A percentile compares a stretch with the other conserved stretches of the same genome.
Conservation (phyloP, 306 rosid species). For the Cucurbita moschata region DNA sequence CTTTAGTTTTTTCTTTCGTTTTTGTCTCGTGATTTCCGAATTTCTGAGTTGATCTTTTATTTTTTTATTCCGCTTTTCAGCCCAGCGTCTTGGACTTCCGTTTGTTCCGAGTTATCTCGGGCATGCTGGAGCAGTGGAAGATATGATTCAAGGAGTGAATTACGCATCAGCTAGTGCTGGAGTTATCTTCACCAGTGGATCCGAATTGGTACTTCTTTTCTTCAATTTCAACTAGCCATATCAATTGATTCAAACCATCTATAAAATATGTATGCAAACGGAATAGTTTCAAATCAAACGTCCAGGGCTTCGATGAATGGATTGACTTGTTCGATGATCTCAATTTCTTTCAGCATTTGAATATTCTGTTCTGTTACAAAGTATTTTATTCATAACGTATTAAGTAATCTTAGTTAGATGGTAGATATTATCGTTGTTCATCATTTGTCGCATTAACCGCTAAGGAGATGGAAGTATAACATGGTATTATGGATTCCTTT, state of each 20-base stretch:
- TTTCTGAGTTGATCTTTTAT: background rate
- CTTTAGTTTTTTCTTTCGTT: no score
- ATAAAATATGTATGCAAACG: no score
- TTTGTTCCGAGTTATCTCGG: slow-evolving; percentile 85
- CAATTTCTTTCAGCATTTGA: background rate
- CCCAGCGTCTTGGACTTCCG: slow-evolving; percentile 70
- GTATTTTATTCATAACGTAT: background rate
- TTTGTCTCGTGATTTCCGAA: background rate
- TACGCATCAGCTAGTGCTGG: slow-evolving; percentile 95
- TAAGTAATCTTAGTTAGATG: background rate
- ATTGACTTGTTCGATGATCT: background rate
- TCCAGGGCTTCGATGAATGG: no score
- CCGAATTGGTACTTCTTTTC: slow-evolving; percentile 1
- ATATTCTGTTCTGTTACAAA: background rate
- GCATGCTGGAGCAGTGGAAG: slow-evolving; percentile 34
- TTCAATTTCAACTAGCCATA: no score
- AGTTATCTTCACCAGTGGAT: slow-evolving; percentile 65
- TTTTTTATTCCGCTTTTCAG: slow-evolving; percentile 14
- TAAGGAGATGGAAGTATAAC: no score
- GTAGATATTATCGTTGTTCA: background rate
- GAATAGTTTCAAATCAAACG: no score
- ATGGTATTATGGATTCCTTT: background rate
- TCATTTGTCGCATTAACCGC: no score
- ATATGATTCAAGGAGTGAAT: slow-evolving; percentile 68
- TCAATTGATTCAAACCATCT: background rate